These are phyloP conservation scores for Schwanniomyces etchellsii DNA, from an alignment of 1,139 yeast genomes.

Conservation along the genomic window DNA sequence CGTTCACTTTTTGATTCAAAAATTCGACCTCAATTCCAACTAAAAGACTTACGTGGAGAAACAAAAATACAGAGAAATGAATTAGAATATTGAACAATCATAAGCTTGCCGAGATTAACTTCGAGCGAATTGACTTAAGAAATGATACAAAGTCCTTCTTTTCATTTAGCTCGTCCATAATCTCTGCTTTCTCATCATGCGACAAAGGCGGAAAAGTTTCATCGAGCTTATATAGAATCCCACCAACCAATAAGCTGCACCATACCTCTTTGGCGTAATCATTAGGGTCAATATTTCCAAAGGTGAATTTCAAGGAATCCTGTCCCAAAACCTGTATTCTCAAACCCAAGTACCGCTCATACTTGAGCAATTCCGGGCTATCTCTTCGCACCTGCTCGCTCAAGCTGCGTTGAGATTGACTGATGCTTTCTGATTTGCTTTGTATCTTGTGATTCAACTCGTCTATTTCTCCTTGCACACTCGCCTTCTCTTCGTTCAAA, in stretches of 20 bases:
- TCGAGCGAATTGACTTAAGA: conserved; percentile 27
- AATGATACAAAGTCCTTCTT: conserved; percentile 34
- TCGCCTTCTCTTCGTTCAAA: conserved; percentile 13
- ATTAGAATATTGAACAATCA: no score
- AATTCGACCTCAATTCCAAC: no score
- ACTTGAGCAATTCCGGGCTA: conserved; percentile 33
- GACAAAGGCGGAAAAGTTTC: conserved; percentile 27
- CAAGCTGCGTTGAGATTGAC: conserved; percentile 16
- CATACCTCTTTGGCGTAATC: conserved; percentile 31
- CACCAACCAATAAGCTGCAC: conserved; percentile 33
- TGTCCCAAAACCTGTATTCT: conserved; percentile 34
- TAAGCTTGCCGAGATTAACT: no score
- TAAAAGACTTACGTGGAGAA: no score
- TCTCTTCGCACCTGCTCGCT: conserved; percentile 27
- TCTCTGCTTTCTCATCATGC: conserved; percentile 11
- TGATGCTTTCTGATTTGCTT: conserved; percentile 12
- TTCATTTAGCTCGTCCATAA: conserved; percentile 28
- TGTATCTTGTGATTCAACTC: conserved; percentile 14
- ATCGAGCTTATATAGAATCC: conserved; percentile 25
- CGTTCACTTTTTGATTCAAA: no score
- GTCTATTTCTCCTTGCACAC: conserved; percentile 19
- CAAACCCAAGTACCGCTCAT: conserved; percentile 42
- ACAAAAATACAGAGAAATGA: no score
- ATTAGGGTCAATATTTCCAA: conserved; percentile 37
- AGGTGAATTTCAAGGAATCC: conserved; percentile 33